These are phyloP conservation scores for Phytophthora megakarya DNA, from an alignment of 352 stramenopile species.

Conservation along the genomic window DNA sequence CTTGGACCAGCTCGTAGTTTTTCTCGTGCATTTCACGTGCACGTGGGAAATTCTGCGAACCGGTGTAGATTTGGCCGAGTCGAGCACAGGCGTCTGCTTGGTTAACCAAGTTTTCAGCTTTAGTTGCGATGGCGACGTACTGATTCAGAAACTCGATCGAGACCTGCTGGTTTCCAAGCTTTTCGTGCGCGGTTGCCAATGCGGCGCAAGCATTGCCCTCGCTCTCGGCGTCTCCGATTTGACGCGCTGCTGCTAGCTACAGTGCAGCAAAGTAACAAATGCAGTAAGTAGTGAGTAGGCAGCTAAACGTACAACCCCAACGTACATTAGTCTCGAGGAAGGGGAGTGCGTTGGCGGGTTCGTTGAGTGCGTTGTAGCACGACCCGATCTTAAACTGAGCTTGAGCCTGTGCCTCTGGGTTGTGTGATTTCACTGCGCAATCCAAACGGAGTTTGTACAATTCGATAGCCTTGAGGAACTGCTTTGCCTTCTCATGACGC, in stretches of 20 bases:
- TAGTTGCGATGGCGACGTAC: slow-evolving; percentile 77
- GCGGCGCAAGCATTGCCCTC: slow-evolving; percentile 87
- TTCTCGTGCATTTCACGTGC: slow-evolving; percentile 91
- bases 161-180: slow-evolving; percentile 75
- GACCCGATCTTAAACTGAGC: slow-evolving; percentile 80
- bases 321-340: slow-evolving; percentile 85
- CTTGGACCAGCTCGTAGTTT: slow-evolving; percentile 86
- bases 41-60: slow-evolving; percentile 74
- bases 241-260: slow-evolving; percentile 61
- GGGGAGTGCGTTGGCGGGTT: slow-evolving; percentile 69
- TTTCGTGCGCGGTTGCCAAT: slow-evolving; percentile 88
- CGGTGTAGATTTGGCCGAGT: slow-evolving; percentile 87
- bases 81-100: slow-evolving; percentile 87
- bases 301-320: background rate
- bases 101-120: slow-evolving; percentile 83
- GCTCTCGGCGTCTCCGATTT: slow-evolving; percentile 62
- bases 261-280: slow-evolving; percentile 6
- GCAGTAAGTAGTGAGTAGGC: background rate
- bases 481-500: slow-evolving; percentile 42
- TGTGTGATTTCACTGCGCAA: slow-evolving; percentile 65
- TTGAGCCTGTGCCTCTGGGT: slow-evolving; percentile 57
- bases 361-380: slow-evolving; percentile 71
- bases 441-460: slow-evolving; percentile 79
- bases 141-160: slow-evolving; percentile 90
- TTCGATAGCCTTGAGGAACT: slow-evolving; percentile 62